A percentile compares a stretch with the other conserved stretches of the same genome.
phyloP scores from a whole-genome alignment of 192 early-diverging fungal species.

The Backusella macrospora region DNA sequence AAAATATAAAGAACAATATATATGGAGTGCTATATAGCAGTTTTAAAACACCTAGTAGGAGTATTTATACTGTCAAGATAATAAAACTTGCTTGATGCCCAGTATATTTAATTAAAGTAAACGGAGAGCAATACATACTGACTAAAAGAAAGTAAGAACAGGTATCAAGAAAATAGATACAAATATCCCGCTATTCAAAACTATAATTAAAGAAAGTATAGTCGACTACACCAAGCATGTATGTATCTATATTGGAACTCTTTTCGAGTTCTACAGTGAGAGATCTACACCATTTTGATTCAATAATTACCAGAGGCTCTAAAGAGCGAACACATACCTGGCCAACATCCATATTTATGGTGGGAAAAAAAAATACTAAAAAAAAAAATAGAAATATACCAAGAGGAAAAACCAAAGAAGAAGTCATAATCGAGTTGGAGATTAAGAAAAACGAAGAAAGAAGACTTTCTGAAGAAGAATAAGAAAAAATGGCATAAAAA shows the following conservation, averaged over 20 bases:
- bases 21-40: too few species aligned
- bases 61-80: too few species aligned
- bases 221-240: neutral
- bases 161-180: neutral
- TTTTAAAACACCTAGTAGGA: too few species aligned
- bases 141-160: neutral
- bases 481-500: neutral
- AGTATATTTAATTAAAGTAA: too few species aligned
- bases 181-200: neutral
- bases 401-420: neutral
- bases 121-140: neutral
- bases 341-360: neutral
- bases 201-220: too few species aligned
- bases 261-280: neutral
- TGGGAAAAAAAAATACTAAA: neutral
- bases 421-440: neutral
- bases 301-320: neutral
- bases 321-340: neutral
- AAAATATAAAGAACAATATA: too few species aligned
- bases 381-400: neutral
- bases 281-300: neutral
- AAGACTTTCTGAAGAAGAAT: neutral
- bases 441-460: too few species aligned
- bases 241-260: neutral
- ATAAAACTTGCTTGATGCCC: too few species aligned